Evolutionary conservation across 1,139 yeast species (phyloP).

Genomic region (Magnusiomyces paraingens): DNA sequence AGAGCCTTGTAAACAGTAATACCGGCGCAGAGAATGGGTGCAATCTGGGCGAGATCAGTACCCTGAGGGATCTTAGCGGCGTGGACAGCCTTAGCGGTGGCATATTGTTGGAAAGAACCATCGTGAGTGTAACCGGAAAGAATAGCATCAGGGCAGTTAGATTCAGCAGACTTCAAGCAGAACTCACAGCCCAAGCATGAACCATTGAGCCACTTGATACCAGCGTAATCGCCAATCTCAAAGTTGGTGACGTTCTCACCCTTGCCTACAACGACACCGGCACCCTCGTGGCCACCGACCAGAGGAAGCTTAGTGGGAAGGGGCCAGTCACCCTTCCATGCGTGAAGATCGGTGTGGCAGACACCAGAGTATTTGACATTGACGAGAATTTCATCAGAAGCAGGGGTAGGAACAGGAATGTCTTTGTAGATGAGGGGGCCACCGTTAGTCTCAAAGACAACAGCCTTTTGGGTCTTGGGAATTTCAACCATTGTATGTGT

Average conservation of each 20-base stretch:
- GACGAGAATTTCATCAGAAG: slow-evolving; percentile 51
- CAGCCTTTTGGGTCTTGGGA: slow-evolving; percentile 48
- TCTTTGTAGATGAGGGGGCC: slow-evolving; percentile 40
- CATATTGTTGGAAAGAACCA: slow-evolving; percentile 80
- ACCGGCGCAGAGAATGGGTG: slow-evolving; percentile 80
- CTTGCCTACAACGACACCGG: slow-evolving; percentile 69
- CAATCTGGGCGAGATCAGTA: slow-evolving; percentile 62
- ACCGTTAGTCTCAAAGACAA: slow-evolving; percentile 53
- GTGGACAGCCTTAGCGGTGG: slow-evolving; percentile 79
- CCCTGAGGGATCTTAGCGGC: slow-evolving; percentile 72
- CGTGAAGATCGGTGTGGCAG: slow-evolving; percentile 63
- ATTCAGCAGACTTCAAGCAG: slow-evolving; percentile 62
- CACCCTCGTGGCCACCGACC: slow-evolving; percentile 85
- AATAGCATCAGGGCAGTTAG: slow-evolving; percentile 62
- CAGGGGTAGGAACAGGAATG: slow-evolving; percentile 56
- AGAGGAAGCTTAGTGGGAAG: slow-evolving; percentile 55
- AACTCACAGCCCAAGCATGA: slow-evolving; percentile 69
- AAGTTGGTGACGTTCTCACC: slow-evolving; percentile 64
- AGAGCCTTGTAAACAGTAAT: slow-evolving; percentile 79
- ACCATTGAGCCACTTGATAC: slow-evolving; percentile 65
- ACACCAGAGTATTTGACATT: slow-evolving; percentile 61
- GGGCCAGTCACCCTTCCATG: slow-evolving; percentile 71
- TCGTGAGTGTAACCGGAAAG: slow-evolving; percentile 76
- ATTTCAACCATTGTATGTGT: slow-evolving; percentile 19
- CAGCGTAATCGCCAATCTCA: slow-evolving; percentile 71